Conservation (phyloP, 495 filamentous ascomycete species). For the Podospora bellae-mahoneyi region DNA sequence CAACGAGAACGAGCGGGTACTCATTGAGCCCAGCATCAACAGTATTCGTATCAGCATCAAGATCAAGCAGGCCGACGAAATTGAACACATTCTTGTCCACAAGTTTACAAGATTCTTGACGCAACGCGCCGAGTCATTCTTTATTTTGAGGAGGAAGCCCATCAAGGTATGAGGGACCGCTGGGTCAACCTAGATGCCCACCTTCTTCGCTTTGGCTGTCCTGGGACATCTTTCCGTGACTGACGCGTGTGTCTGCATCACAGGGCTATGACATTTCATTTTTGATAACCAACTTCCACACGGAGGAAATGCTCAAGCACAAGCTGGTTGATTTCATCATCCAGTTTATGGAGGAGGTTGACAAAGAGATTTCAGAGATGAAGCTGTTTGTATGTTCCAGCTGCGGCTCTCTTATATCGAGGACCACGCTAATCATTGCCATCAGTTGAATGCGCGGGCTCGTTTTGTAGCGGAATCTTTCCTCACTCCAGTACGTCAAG, state of each 20-base stretch:
- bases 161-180: slow-evolving; percentile 63
- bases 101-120: slow-evolving; percentile 97
- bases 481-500: slow-evolving; percentile 78
- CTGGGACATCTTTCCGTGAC: too few species aligned
- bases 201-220: background rate
- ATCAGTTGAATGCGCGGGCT: slow-evolving; percentile 89
- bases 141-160: slow-evolving; percentile 90
- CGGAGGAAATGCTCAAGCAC: slow-evolving; percentile 96
- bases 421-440: slow-evolving; percentile 4
- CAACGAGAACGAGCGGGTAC: slow-evolving; percentile 91
- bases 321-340: slow-evolving; percentile 99
- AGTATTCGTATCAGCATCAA: slow-evolving; percentile 92
- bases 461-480: slow-evolving; percentile 98
- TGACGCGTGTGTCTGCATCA: background rate
- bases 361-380: slow-evolving; percentile 99
- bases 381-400: slow-evolving; percentile 84
- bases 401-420: background rate
- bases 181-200: background rate
- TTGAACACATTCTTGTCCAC: slow-evolving; percentile 94
- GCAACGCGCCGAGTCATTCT: slow-evolving; percentile 95
- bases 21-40: slow-evolving; percentile 95
- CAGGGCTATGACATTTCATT: slow-evolving; percentile 99
- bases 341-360: slow-evolving; percentile 98
- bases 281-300: slow-evolving; percentile 96
- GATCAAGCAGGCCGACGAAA: slow-evolving; percentile 99